A percentile compares a stretch with the other conserved stretches of the same genome.
These are phyloP conservation scores for Knoxdaviesia proteae DNA, from an alignment of 2,329 filamentous ascomycete species.

Conservation along the genomic window DNA sequence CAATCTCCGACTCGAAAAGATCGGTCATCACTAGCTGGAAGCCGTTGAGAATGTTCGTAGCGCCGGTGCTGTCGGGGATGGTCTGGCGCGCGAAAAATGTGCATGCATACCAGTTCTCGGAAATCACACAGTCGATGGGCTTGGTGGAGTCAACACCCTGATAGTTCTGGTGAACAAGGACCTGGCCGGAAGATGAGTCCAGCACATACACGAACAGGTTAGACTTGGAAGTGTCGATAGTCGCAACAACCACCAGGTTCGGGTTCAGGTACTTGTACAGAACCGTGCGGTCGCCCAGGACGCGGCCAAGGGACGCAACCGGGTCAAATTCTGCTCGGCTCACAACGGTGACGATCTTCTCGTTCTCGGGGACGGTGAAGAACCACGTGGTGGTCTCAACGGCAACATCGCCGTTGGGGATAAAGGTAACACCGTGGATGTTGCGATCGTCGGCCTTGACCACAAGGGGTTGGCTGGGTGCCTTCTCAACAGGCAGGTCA, in stretches of 20 bases:
- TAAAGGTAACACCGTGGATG: conserved; percentile 34
- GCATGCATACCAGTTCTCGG: conserved; percentile 93
- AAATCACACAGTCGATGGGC: conserved; percentile 55
- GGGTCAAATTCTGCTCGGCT: conserved; percentile 58
- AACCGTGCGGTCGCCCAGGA: conserved; percentile 78
- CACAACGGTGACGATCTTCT: conserved; percentile 48
- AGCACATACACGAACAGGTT: conserved; percentile 57
- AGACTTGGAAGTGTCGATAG: conserved; percentile 35
- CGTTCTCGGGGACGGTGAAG: conserved; percentile 43
- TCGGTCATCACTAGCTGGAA: conserved; percentile 75
- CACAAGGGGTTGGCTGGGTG: conserved; percentile 32
- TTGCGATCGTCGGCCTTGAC: conserved; percentile 25
- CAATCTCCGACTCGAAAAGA: conserved; percentile 65
- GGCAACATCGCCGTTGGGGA: conserved; percentile 18
- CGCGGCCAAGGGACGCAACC: conserved; percentile 83
- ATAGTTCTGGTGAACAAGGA: conserved; percentile 53
- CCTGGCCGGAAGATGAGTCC: conserved; percentile 66
- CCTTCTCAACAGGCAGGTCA: conserved; percentile 21
- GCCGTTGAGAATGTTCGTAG: conserved; percentile 46
- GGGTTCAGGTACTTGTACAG: conserved; percentile 94
- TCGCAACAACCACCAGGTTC: conserved; percentile 60
- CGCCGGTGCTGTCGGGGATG: conserved; percentile 25
- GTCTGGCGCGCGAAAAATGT: conserved; percentile 48
- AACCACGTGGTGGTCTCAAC: conserved; percentile 43
- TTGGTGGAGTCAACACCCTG: conserved; percentile 53